Percentiles rank a stretch among this genome's conserved stretches.
phyloP scores from a whole-genome alignment of 768 basidiomycete species.

The Harrya chromipes region DNA sequence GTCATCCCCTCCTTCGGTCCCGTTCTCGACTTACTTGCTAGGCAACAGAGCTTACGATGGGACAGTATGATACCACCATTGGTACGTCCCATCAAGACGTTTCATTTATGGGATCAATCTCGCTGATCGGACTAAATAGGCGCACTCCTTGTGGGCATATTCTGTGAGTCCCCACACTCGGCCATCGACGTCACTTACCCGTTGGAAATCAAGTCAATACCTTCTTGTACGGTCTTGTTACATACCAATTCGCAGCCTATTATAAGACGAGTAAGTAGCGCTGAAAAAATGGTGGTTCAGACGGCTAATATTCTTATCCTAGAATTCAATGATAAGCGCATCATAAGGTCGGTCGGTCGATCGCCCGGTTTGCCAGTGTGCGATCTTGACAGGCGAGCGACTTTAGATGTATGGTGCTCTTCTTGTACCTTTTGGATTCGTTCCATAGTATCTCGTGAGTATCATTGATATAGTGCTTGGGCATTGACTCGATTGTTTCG shows the following conservation, averaged over 20 bases:
- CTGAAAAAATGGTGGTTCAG: background rate
- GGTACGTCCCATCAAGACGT: conserved; percentile 1
- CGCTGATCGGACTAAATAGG: conserved; percentile 6
- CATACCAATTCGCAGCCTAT: conserved; percentile 40
- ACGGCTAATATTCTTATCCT: background rate
- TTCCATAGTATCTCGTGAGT: conserved; percentile 15
- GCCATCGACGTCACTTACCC: too few species aligned
- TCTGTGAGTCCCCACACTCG: too few species aligned
- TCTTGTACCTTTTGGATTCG: conserved; percentile 12
- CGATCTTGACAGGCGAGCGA: background rate
- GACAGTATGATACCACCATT: conserved; percentile 1
- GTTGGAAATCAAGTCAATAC: background rate
- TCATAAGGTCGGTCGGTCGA: conserved; percentile 4
- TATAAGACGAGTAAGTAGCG: conserved; percentile 18
- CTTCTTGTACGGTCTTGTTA: conserved; percentile 39
- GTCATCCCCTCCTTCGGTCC: too few species aligned
- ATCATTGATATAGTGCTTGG: background rate
- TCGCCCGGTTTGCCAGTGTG: background rate
- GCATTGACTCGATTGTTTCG: background rate
- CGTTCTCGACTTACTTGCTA: too few species aligned
- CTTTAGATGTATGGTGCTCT: conserved; percentile 12
- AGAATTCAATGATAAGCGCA: conserved; percentile 15
- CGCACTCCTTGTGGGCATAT: background rate
- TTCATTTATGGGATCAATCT: too few species aligned
- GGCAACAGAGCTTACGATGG: background rate